Evolutionary conservation across 208 protist genomes (phyloP).

Genomic region (Angomonas deanei): DNA sequence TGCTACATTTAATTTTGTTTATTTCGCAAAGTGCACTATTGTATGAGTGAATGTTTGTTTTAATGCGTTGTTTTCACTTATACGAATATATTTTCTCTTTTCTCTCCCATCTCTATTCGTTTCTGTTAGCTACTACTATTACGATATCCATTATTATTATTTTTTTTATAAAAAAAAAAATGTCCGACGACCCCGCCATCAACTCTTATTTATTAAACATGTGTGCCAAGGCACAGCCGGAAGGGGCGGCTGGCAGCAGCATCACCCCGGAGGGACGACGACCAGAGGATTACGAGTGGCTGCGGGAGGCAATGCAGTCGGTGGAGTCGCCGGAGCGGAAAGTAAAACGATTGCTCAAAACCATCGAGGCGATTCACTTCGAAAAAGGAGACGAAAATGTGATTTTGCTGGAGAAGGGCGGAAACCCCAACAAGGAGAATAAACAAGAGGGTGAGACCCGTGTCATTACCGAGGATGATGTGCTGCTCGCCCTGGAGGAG

Average conservation of each 20-base stretch:
- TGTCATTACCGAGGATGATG: slow-evolving; percentile 12
- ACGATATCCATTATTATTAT: neutral
- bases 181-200: slow-evolving; percentile 41
- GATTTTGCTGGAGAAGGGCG: neutral
- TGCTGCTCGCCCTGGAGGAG: slow-evolving; percentile 44
- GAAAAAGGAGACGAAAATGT: neutral
- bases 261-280: neutral
- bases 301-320: slow-evolving; percentile 51
- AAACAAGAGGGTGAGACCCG: slow-evolving; percentile 13
- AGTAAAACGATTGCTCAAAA: slow-evolving; percentile 32
- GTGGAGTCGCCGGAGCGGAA: slow-evolving; percentile 72
- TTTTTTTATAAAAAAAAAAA: slow-evolving; percentile 8
- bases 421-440: neutral
- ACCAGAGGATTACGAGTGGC: slow-evolving; percentile 53
- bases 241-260: neutral
- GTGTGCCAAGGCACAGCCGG: slow-evolving; percentile 19
- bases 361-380: slow-evolving; percentile 11
- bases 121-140: neutral
- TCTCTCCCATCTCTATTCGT: neutral
- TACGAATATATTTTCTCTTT: neutral
- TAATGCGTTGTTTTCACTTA: neutral
- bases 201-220: slow-evolving; percentile 51
- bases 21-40: too few relatives aligned
- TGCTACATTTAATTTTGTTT: too few relatives aligned
- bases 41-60: neutral